These are phyloP conservation scores for Citrus sinensis DNA, from an alignment of 345 rosid species.

Conservation along the genomic window DVS_A1.0 CM039163.1:2067001-2067500, in stretches of 20 bases:
- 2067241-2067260: not conserved
- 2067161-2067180: no score
- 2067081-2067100: not conserved
- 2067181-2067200: no score
- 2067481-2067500: constrained; percentile 40
- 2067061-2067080: not conserved
- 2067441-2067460: constrained; percentile 33
- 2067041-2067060: not conserved
- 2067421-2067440: not conserved
- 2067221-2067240: not conserved
- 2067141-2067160: no score
- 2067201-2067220: no score
- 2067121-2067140: not conserved
- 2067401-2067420: not conserved
- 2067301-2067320: not conserved
- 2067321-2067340: not conserved
- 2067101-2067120: not conserved
- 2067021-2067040: not conserved
- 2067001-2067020: not conserved
- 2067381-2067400: not conserved
- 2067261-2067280: not conserved
- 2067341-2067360: not conserved
- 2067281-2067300: no score
- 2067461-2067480: constrained; percentile 30
- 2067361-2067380: not conserved